A percentile compares a stretch with the other conserved stretches of the same genome.
Conservation (phyloP, 352 stramenopile genomes). For the Sclerospora graminicola region DNA sequence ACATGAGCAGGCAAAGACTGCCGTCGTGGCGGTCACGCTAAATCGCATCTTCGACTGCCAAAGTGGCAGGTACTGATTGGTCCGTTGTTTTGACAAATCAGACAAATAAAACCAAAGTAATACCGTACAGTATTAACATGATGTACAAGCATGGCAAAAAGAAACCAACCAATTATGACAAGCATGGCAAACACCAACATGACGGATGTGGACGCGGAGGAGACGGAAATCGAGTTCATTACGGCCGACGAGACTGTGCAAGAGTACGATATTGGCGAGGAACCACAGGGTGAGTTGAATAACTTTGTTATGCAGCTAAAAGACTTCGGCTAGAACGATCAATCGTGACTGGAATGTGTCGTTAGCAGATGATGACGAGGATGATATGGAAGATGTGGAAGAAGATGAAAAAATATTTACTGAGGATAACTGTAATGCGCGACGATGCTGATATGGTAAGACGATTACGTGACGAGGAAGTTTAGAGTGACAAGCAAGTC, state of each 20-base stretch:
- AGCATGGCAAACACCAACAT: slow-evolving; percentile 19
- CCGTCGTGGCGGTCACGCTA: slow-evolving; percentile 52
- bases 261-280: slow-evolving; percentile 79
- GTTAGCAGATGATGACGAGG: slow-evolving; percentile 59
- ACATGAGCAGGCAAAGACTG: slow-evolving; percentile 62
- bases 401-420: slow-evolving; percentile 52
- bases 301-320: background rate
- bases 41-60: slow-evolving; percentile 61
- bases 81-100: slow-evolving; percentile 15
- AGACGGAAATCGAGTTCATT: slow-evolving; percentile 79
- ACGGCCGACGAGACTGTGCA: slow-evolving; percentile 64
- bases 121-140: slow-evolving; percentile 21
- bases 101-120: slow-evolving; percentile 4
- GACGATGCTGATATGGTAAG: slow-evolving; percentile 72
- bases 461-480: too few relatives aligned
- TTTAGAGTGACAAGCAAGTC: background rate
- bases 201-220: slow-evolving; percentile 23
- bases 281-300: slow-evolving; percentile 36
- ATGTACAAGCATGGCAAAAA: slow-evolving; percentile 11
- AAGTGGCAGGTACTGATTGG: slow-evolving; percentile 28
- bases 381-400: slow-evolving; percentile 54
- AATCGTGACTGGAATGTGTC: too few relatives aligned
- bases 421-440: slow-evolving; percentile 54
- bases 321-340: background rate
- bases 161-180: background rate